Percentiles rank a stretch among this genome's conserved stretches.
Evolutionary conservation across 805 yeast genomes (phyloP).

Genomic region (Lipomyces yamadae): DNA sequence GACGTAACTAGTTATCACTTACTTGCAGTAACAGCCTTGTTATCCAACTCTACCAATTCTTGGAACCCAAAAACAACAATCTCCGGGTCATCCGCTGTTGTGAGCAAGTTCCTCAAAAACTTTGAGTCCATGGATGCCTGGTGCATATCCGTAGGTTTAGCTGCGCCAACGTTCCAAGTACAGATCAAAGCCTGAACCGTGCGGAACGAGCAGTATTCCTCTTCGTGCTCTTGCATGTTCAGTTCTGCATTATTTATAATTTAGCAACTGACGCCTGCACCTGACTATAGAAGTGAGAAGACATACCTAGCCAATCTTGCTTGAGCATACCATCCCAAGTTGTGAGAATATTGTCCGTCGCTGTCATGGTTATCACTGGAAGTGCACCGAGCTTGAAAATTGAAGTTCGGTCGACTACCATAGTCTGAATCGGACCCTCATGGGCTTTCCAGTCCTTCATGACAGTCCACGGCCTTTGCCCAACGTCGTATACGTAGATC

Average conservation of each 20-base stretch:
- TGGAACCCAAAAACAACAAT: slow-evolving; percentile 83
- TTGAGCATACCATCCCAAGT: slow-evolving; percentile 47
- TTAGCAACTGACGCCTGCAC: not conserved
- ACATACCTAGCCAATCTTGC: slow-evolving; percentile 44
- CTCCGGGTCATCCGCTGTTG: slow-evolving; percentile 57
- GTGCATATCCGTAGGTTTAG: slow-evolving; percentile 44
- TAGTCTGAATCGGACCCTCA: slow-evolving; percentile 38
- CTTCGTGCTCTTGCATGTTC: slow-evolving; percentile 41
- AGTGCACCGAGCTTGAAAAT: slow-evolving; percentile 35
- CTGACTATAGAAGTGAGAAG: not conserved
- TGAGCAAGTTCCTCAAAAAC: slow-evolving; percentile 38
- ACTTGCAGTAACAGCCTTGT: slow-evolving; percentile 77
- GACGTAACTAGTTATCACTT: not conserved
- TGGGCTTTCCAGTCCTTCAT: slow-evolving; percentile 49
- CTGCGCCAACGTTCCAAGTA: slow-evolving; percentile 52
- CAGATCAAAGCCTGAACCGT: slow-evolving; percentile 44
- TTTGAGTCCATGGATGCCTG: slow-evolving; percentile 29
- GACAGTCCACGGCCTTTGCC: slow-evolving; percentile 44
- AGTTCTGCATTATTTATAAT: slow-evolving; percentile 28
- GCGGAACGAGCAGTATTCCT: slow-evolving; percentile 41
- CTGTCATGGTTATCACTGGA: slow-evolving; percentile 41
- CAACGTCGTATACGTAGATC: slow-evolving; percentile 45
- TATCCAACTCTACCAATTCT: slow-evolving; percentile 86
- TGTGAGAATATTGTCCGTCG: slow-evolving; percentile 39
- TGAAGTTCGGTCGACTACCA: slow-evolving; percentile 32